A percentile compares a stretch with the other conserved stretches of the same genome.
phyloP scores from a whole-genome alignment of 1,284 basidiomycete genomes.

The Sanguinoderma infundibulare region DNA sequence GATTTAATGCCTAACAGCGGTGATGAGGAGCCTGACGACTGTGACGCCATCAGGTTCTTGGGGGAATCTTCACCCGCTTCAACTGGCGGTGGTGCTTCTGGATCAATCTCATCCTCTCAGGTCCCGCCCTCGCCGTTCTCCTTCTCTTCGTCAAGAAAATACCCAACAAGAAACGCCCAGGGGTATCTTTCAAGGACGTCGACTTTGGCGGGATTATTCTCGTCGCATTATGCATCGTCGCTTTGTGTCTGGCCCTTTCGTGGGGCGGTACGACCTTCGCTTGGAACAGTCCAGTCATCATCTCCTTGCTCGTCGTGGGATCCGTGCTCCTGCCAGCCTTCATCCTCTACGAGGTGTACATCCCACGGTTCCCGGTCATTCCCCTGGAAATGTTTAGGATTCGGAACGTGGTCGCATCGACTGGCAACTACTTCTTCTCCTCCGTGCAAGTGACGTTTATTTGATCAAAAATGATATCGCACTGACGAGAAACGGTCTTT shows the following conservation, averaged over 20 bases:
- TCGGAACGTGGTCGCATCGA: constrained; percentile 15
- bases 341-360: constrained; percentile 10
- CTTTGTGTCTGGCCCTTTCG: constrained; percentile 7
- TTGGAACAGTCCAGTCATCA: constrained; percentile 11
- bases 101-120: constrained; percentile 15
- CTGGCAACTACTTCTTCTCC: constrained; percentile 19
- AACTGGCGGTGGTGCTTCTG: constrained; percentile 22
- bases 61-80: constrained; percentile 4
- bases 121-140: constrained; percentile 10
- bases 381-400: constrained; percentile 17
- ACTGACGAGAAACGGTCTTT: neutral
- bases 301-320: constrained; percentile 12
- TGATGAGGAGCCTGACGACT: neutral
- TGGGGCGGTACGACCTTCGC: constrained; percentile 16
- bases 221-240: constrained; percentile 6
- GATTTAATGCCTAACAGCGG: neutral
- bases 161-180: constrained; percentile 13
- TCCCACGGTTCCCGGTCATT: constrained; percentile 16
- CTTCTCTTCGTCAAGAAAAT: constrained; percentile 14
- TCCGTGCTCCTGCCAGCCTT: constrained; percentile 7
- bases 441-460: constrained; percentile 2
- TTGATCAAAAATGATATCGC: neutral
- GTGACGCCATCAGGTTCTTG: constrained; percentile 4
- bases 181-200: constrained; percentile 14
- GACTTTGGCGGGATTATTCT: constrained; percentile 17